Conservation (phyloP, 108 stramenopile species). For the Stephanodiscus minutulus region DNA sequence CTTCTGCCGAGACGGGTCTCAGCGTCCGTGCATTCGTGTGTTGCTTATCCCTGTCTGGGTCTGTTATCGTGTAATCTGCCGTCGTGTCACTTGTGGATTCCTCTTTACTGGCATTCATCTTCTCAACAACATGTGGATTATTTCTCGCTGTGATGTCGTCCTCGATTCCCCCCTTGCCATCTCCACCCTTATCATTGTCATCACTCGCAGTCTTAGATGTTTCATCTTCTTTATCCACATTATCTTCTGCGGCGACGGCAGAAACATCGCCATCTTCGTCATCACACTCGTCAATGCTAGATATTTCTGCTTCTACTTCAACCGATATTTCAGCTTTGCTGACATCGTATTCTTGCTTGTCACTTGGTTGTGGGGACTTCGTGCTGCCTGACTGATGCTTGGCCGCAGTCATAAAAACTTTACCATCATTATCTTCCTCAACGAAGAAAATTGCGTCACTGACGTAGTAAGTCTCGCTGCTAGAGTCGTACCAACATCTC, state of each 20-base stretch:
- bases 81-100: neutral
- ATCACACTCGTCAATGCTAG: neutral
- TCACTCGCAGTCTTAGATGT: neutral
- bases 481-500: constrained; percentile 41
- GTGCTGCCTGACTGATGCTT: neutral
- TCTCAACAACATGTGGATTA: neutral
- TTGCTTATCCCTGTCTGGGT: neutral
- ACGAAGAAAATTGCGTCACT: constrained; percentile 34
- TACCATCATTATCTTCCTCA: constrained; percentile 7
- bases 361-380: neutral
- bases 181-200: neutral
- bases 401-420: neutral
- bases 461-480: constrained; percentile 28
- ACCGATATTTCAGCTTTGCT: neutral
- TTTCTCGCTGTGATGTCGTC: neutral
- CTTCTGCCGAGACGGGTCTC: constrained; percentile 18
- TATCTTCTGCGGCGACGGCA: neutral
- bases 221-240: neutral
- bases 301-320: neutral
- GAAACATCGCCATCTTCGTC: neutral
- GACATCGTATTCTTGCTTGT: neutral
- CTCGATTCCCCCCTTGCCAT: neutral
- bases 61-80: neutral
- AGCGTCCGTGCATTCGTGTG: neutral
- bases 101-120: neutral